phyloP scores from a whole-genome alignment of 768 basidiomycete genomes.

The Tricholoma furcatifolium region DNA sequence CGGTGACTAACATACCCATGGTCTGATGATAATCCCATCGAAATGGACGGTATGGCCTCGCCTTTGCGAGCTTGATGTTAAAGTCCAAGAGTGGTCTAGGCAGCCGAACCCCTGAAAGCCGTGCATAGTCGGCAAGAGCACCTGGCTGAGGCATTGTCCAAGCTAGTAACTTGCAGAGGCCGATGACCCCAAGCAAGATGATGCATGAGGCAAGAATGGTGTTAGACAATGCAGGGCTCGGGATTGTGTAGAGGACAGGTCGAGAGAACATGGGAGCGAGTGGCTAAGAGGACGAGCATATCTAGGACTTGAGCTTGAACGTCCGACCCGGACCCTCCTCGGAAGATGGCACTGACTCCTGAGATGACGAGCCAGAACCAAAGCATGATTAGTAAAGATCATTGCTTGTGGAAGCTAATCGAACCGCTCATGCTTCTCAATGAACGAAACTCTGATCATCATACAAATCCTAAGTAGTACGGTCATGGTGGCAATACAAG shows the following conservation, averaged over 20 bases:
- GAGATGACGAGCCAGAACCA: too few relatives aligned
- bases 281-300: too few relatives aligned
- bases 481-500: too few relatives aligned
- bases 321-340: too few relatives aligned
- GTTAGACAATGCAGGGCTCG: background rate
- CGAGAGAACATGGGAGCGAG: too few relatives aligned
- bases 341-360: too few relatives aligned
- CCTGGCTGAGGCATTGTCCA: background rate
- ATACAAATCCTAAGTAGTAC: too few relatives aligned
- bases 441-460: too few relatives aligned
- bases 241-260: background rate
- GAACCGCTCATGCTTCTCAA: too few relatives aligned
- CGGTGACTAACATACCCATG: slow-evolving; percentile 37
- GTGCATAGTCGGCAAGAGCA: slow-evolving; percentile 33
- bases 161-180: background rate
- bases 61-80: slow-evolving; percentile 38
- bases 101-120: slow-evolving; percentile 41
- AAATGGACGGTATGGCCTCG: slow-evolving; percentile 56
- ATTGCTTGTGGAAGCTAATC: too few relatives aligned
- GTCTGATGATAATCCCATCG: slow-evolving; percentile 56
- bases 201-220: background rate
- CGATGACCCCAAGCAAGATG: background rate
- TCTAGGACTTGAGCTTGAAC: too few relatives aligned
- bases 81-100: slow-evolving; percentile 43
- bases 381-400: too few relatives aligned